A percentile compares a stretch with the other conserved stretches of the same genome.
phyloP scores from a whole-genome alignment of 257 asterid genomes.

The Solanum tarapatanum region DNA sequence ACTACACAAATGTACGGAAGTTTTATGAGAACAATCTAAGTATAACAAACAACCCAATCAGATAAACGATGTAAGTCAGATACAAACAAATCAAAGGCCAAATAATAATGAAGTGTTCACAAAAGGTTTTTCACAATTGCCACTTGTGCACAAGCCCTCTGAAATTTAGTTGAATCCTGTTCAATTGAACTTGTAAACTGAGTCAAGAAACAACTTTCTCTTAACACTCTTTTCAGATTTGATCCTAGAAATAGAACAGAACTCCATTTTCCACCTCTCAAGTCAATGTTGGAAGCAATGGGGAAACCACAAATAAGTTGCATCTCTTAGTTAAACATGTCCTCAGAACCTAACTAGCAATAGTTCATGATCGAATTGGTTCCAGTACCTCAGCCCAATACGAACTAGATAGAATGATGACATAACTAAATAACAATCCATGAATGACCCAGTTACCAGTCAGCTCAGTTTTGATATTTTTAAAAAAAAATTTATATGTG shows the following conservation, averaged over 20 bases:
- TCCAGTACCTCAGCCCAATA: not conserved
- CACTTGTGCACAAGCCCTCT: not conserved
- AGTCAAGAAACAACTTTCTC: not conserved
- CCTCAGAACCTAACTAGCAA: not conserved
- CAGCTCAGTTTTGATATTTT: not conserved
- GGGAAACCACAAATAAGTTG: not conserved
- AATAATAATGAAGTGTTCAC: not conserved
- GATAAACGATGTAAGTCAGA: not conserved
- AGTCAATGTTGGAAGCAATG: not conserved
- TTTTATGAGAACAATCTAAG: constrained; percentile 1
- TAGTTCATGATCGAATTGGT: not conserved
- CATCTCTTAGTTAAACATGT: not conserved
- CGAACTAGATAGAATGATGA: not conserved
- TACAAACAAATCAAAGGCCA: not conserved
- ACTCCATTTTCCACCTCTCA: not conserved
- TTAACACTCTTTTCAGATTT: not conserved
- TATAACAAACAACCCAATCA: not conserved
- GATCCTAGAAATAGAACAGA: not conserved
- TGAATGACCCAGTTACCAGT: not conserved
- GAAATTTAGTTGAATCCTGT: not conserved
- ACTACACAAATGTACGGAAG: constrained; percentile 23
- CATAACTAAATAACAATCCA: not conserved
- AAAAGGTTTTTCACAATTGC: not conserved
- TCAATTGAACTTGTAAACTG: not conserved
- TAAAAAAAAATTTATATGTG: not conserved